Conservation (phyloP, 805 yeast species). For the Candida awuae region DNA sequence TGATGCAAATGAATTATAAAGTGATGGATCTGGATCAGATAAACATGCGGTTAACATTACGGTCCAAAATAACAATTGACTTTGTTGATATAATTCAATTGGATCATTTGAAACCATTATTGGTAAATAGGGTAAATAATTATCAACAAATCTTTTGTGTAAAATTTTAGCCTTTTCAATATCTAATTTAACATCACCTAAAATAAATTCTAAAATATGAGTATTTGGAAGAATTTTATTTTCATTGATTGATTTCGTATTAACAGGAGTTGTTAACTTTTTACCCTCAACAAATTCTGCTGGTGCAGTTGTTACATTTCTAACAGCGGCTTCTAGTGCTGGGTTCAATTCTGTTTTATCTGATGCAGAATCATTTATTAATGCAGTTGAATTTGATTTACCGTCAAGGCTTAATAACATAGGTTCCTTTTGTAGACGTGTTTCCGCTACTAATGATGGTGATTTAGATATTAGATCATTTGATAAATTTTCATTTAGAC, state of each 20-base stretch:
- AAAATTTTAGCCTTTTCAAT: conserved; percentile 61
- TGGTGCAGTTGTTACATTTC: conserved; percentile 29
- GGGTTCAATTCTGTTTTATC: conserved; percentile 36
- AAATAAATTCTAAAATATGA: conserved; percentile 51
- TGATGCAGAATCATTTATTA: conserved; percentile 37
- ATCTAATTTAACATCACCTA: conserved; percentile 70
- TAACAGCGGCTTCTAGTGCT: conserved; percentile 34
- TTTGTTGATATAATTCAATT: conserved; percentile 70
- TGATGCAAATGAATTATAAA: conserved; percentile 68
- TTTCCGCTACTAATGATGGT: conserved; percentile 29
- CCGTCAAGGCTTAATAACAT: conserved; percentile 30
- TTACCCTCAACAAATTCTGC: conserved; percentile 13
- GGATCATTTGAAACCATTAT: conserved; percentile 66
- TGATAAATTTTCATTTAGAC: not conserved
- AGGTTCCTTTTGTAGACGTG: conserved; percentile 39
- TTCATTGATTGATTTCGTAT: conserved; percentile 15
- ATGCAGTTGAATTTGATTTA: conserved; percentile 25
- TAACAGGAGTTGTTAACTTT: conserved; percentile 14
- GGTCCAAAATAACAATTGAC: conserved; percentile 84
- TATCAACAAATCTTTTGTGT: conserved; percentile 58
- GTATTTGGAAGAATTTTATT: conserved; percentile 20
- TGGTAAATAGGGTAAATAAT: conserved; percentile 72
- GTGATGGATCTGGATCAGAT: conserved; percentile 79
- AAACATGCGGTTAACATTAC: conserved; percentile 80
- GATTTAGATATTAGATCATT: not conserved